A percentile compares a stretch with the other conserved stretches of the same genome.
These are phyloP conservation scores for Noccaea caerulescens DNA, from an alignment of 345 rosid genomes.

Conservation along the genomic window DNA sequence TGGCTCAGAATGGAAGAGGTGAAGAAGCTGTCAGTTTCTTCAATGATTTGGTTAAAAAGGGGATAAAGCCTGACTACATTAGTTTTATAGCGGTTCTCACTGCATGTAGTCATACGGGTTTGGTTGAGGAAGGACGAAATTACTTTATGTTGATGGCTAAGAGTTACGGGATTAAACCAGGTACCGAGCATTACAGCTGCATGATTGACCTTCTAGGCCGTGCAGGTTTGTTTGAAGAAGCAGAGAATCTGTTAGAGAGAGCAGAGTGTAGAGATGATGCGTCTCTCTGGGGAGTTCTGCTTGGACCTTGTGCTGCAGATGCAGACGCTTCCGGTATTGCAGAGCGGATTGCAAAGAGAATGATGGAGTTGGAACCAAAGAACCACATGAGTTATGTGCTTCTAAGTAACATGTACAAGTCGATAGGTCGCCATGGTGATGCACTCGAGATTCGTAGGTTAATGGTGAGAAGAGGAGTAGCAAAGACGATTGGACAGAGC, in stretches of 20 bases:
- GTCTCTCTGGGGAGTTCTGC: constrained; percentile 87
- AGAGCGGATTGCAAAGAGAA: constrained; percentile 79
- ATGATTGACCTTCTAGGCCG: constrained; percentile 93
- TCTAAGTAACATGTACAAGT: constrained; percentile 69
- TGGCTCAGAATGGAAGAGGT: constrained; percentile 89
- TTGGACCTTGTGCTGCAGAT: constrained; percentile 75
- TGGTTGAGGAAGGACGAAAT: constrained; percentile 65
- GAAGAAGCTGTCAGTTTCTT: constrained; percentile 67
- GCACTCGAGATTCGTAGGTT: constrained; percentile 68
- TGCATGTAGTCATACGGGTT: constrained; percentile 85
- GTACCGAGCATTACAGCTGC: constrained; percentile 83
- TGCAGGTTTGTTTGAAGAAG: constrained; percentile 84
- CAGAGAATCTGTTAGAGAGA: constrained; percentile 66
- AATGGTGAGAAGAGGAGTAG: constrained; percentile 67
- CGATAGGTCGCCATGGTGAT: constrained; percentile 77
- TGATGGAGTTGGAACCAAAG: constrained; percentile 68
- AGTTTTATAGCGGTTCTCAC: constrained; percentile 82
- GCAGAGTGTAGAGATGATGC: constrained; percentile 64
- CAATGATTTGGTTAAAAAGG: constrained; percentile 57
- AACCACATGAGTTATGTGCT: constrained; percentile 81
- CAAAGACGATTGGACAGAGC: constrained; percentile 74
- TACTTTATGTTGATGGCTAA: constrained; percentile 60
- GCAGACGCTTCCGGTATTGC: constrained; percentile 54
- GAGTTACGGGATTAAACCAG: constrained; percentile 64
- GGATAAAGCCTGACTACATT: constrained; percentile 72